phyloP scores from a whole-genome alignment of 768 basidiomycete species.

The Termitomyces bulborhizus region DNA sequence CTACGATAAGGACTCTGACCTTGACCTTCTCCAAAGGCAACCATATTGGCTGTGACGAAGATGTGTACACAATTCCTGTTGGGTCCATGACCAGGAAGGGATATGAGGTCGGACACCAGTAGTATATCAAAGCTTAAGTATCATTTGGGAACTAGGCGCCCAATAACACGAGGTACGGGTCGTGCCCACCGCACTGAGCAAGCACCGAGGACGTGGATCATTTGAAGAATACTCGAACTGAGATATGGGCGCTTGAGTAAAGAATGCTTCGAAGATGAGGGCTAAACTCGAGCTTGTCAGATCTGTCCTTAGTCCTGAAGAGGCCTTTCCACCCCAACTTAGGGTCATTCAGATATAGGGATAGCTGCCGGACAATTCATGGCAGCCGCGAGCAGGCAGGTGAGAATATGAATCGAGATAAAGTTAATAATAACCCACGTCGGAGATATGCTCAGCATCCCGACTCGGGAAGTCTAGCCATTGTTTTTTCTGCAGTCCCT shows the following conservation, averaged over 20 bases:
- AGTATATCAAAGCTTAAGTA: background rate
- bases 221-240: background rate
- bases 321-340: background rate
- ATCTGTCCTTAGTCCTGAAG: background rate
- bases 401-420: too few species aligned
- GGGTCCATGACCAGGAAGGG: background rate
- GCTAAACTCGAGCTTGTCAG: background rate
- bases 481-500: too few species aligned
- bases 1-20: slow-evolving; percentile 35
- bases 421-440: too few species aligned
- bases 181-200: background rate
- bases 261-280: too few species aligned
- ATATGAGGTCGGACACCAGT: background rate
- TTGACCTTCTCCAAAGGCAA: slow-evolving; percentile 36
- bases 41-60: slow-evolving; percentile 8
- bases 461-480: too few species aligned
- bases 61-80: slow-evolving; percentile 16
- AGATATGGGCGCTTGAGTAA: background rate
- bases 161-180: slow-evolving; percentile 3
- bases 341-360: too few species aligned
- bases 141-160: background rate
- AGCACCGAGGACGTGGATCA: background rate
- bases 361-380: too few species aligned
- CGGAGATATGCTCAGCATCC: too few species aligned
- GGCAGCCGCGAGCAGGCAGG: too few species aligned